phyloP scores from a whole-genome alignment of 371 early-diverging fungal genomes.

The Mucor sp. region DNA sequence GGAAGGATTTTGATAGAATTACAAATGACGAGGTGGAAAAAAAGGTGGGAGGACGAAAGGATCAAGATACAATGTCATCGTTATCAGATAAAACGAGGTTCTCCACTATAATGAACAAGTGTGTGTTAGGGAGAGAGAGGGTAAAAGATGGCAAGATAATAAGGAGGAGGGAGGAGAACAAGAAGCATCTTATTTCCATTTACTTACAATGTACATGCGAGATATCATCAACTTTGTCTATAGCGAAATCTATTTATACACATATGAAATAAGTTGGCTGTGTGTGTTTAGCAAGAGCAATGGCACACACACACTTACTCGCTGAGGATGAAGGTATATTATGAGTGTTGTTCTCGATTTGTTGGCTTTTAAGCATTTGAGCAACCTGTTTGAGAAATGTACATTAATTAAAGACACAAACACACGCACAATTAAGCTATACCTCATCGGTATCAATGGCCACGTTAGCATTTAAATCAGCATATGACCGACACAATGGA shows the following conservation, averaged over 20 bases:
- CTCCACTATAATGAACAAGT: background rate
- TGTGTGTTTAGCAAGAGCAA: background rate
- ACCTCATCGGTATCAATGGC: constrained; percentile 66
- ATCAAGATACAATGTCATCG: background rate
- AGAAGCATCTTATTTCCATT: background rate
- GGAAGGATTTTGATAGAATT: background rate
- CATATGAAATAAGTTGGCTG: background rate
- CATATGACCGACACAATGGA: constrained; percentile 89
- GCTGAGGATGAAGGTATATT: background rate
- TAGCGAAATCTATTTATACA: background rate
- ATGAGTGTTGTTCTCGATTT: background rate
- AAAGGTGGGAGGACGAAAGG: background rate
- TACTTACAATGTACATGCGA: background rate
- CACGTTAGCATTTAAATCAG: constrained; percentile 75
- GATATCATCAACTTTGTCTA: constrained; percentile 1
- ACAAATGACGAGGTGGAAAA: background rate
- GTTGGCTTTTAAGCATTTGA: constrained; percentile 7
- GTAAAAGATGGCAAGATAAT: too few relatives aligned
- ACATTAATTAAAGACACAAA: background rate
- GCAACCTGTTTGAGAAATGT: background rate
- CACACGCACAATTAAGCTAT: background rate
- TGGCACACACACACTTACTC: background rate
- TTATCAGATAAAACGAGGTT: background rate
- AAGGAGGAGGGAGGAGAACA: background rate
- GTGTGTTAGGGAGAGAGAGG: background rate